phyloP scores from a whole-genome alignment of 169 alveolate genomes.

The Plasmodium chabaudi region DNA sequence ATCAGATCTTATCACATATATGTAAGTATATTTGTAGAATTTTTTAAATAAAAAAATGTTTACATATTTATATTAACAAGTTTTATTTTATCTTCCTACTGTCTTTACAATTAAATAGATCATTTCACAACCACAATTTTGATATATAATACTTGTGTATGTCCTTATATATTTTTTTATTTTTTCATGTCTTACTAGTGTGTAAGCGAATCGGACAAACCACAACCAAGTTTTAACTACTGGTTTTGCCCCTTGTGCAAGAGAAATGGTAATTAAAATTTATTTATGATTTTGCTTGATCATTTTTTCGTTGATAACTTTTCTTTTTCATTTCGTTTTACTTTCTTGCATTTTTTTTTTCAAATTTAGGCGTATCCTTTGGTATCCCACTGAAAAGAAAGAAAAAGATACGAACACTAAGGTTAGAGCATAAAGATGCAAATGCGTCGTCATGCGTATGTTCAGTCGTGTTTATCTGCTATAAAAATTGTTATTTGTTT shows the following conservation, averaged over 20 bases:
- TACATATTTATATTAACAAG: neutral
- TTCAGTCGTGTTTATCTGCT: neutral
- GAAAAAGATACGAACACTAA: conserved; percentile 38
- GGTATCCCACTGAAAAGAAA: conserved; percentile 32
- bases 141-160: neutral
- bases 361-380: conserved; percentile 24
- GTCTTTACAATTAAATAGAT: neutral
- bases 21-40: conserved; percentile 13
- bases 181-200: conserved; percentile 23
- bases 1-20: conserved; percentile 80
- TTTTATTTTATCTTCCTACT: neutral
- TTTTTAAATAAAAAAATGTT: neutral
- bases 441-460: neutral
- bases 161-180: neutral
- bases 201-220: conserved; percentile 32
- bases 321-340: neutral
- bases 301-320: neutral
- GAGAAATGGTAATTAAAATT: conserved; percentile 28
- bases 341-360: conserved; percentile 1
- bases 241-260: conserved; percentile 57
- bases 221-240: conserved; percentile 29
- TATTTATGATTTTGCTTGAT: neutral
- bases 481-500: neutral
- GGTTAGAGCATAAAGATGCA: neutral
- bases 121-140: no score